A percentile compares a stretch with the other conserved stretches of the same genome.
Evolutionary conservation across 176 grass and related monocot species (phyloP).

Genomic region (Carex myosuroides): DNA sequence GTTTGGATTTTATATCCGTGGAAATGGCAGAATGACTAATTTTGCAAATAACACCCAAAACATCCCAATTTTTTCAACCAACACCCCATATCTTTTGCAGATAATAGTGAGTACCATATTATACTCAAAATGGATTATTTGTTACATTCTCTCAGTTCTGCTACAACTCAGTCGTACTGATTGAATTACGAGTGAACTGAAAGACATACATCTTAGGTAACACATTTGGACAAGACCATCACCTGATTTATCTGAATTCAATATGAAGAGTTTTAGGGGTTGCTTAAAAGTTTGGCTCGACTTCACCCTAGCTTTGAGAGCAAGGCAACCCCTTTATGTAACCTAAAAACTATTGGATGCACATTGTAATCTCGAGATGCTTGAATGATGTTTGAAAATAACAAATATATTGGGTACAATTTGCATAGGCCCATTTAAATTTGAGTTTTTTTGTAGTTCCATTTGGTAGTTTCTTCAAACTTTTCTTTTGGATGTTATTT

Average conservation of each 20-base stretch:
- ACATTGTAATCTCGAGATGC: conserved; percentile 5
- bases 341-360: not conserved
- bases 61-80: not conserved
- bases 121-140: not conserved
- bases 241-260: not conserved
- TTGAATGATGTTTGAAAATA: not conserved
- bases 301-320: not conserved
- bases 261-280: not conserved
- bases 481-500: conserved; percentile 18
- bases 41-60: not conserved
- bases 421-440: not conserved
- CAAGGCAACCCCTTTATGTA: not conserved
- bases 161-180: not conserved
- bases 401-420: not conserved
- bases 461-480: not conserved
- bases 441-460: not conserved
- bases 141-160: not conserved
- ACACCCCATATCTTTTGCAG: not conserved
- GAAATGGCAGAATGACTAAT: not conserved
- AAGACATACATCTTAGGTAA: not conserved
- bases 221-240: not conserved
- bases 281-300: not conserved
- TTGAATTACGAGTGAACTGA: not conserved
- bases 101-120: not conserved
- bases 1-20: not conserved